Conservation (phyloP, 805 yeast species). For the Isabelozyma pseudorhagii region DNA sequence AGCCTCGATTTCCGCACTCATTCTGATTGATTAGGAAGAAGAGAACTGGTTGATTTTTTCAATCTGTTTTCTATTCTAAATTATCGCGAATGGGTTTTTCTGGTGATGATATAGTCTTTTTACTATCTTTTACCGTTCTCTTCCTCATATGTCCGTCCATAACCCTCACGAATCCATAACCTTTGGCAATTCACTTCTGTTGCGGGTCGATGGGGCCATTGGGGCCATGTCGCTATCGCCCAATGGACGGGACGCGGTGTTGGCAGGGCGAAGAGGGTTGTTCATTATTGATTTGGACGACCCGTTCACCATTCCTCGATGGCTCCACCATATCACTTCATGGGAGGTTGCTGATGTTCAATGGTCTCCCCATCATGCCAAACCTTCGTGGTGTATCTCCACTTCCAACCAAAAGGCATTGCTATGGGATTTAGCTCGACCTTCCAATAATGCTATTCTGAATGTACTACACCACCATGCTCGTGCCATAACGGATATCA, state of each 20-base stretch:
- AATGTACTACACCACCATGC: conserved; percentile 86
- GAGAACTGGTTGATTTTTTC: not conserved
- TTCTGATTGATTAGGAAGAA: not conserved
- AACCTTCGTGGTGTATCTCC: conserved; percentile 88
- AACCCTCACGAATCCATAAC: conserved; percentile 47
- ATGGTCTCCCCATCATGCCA: conserved; percentile 88
- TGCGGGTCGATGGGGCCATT: conserved; percentile 87
- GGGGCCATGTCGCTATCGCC: conserved; percentile 90
- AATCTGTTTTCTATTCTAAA: not conserved
- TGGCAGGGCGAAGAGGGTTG: conserved; percentile 81
- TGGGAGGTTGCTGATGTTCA: conserved; percentile 99
- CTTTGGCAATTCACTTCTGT: conserved; percentile 76
- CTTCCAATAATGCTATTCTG: conserved; percentile 70
- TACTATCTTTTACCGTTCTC: not conserved
- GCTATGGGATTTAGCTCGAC: conserved; percentile 85
- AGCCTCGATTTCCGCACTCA: conserved; percentile 3
- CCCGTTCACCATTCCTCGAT: conserved; percentile 91
- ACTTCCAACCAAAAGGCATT: conserved; percentile 94
- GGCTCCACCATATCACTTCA: conserved; percentile 86
- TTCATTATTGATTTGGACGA: conserved; percentile 91
- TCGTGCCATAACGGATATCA: conserved; percentile 93
- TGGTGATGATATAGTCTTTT: not conserved
- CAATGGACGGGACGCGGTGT: conserved; percentile 86
- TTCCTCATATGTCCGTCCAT: not conserved
- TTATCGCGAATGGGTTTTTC: not conserved